phyloP scores from a whole-genome alignment of 768 basidiomycete genomes.

The Lanmaoa pseudosensibilis region DNA sequence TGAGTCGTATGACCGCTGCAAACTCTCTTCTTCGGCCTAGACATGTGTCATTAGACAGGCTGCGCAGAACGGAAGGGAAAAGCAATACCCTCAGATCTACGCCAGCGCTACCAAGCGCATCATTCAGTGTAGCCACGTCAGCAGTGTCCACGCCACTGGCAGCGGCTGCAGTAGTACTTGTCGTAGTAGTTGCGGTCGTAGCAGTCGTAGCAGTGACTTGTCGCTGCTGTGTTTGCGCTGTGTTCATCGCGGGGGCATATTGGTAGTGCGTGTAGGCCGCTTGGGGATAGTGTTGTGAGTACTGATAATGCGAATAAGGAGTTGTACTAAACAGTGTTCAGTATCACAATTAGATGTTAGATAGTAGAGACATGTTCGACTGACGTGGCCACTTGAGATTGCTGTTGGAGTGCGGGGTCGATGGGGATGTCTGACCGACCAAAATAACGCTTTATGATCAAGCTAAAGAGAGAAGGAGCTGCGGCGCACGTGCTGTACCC shows the following conservation, averaged over 20 bases:
- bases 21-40: conserved; percentile 85
- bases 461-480: neutral
- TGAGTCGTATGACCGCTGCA: conserved; percentile 65
- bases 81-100: conserved; percentile 73
- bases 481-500: conserved; percentile 38
- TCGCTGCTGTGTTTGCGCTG: conserved; percentile 35
- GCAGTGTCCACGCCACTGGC: conserved; percentile 53
- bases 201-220: conserved; percentile 17
- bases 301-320: conserved; percentile 50
- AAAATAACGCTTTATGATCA: neutral
- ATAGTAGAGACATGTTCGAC: conserved; percentile 6
- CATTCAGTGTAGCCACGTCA: conserved; percentile 78
- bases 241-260: conserved; percentile 30
- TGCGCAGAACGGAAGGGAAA: neutral
- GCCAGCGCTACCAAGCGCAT: conserved; percentile 83
- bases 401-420: conserved; percentile 67
- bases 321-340: conserved; percentile 38
- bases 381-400: conserved; percentile 49
- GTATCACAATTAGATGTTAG: neutral
- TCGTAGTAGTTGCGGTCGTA: conserved; percentile 14
- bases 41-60: neutral
- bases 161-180: conserved; percentile 23
- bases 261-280: conserved; percentile 47
- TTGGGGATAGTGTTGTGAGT: conserved; percentile 39
- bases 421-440: conserved; percentile 55